Evolutionary conservation across 768 basidiomycete genomes (phyloP).

Genomic region (Boletus subcaerulescens): DNA sequence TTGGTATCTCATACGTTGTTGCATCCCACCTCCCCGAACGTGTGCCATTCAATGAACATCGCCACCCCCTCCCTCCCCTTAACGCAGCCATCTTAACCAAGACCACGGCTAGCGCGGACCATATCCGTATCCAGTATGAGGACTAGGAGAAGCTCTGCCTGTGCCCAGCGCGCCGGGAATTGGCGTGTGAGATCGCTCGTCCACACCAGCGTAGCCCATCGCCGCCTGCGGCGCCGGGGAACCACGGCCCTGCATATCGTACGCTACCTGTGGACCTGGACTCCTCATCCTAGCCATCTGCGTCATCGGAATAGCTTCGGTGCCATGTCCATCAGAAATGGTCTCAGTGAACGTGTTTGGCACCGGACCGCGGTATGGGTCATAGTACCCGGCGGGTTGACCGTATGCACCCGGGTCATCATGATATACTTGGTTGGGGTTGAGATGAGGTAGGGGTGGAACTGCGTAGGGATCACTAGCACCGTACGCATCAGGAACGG

Average conservation of each 20-base stretch:
- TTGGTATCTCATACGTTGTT: slow-evolving; percentile 13
- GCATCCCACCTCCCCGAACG: slow-evolving; percentile 1
- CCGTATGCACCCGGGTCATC: slow-evolving; percentile 58
- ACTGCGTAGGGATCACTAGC: slow-evolving; percentile 72
- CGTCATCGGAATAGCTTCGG: slow-evolving; percentile 75
- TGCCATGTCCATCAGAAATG: slow-evolving; percentile 27
- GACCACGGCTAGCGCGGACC: slow-evolving; percentile 26
- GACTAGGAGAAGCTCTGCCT: slow-evolving; percentile 45
- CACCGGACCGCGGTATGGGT: slow-evolving; percentile 78
- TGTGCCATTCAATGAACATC: slow-evolving; percentile 9
- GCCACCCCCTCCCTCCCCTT: not conserved
- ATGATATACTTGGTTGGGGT: slow-evolving; percentile 72
- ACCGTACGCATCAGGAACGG: slow-evolving; percentile 39
- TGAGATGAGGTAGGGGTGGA: slow-evolving; percentile 76
- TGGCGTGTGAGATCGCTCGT: slow-evolving; percentile 31
- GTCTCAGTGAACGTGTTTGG: slow-evolving; percentile 58
- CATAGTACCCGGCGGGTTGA: slow-evolving; percentile 55
- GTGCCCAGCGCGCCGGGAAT: slow-evolving; percentile 22
- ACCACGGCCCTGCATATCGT: slow-evolving; percentile 34
- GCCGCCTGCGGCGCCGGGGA: slow-evolving; percentile 45
- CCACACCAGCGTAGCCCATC: slow-evolving; percentile 32
- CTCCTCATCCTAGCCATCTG: slow-evolving; percentile 46
- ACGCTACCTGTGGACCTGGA: slow-evolving; percentile 43
- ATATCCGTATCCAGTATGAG: slow-evolving; percentile 44
- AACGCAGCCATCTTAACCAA: not conserved